Percentiles rank a stretch among this genome's conserved stretches.
Evolutionary conservation across 2,329 filamentous ascomycete genomes (phyloP).

Genomic region (Rasamsonia emersonii): DNA sequence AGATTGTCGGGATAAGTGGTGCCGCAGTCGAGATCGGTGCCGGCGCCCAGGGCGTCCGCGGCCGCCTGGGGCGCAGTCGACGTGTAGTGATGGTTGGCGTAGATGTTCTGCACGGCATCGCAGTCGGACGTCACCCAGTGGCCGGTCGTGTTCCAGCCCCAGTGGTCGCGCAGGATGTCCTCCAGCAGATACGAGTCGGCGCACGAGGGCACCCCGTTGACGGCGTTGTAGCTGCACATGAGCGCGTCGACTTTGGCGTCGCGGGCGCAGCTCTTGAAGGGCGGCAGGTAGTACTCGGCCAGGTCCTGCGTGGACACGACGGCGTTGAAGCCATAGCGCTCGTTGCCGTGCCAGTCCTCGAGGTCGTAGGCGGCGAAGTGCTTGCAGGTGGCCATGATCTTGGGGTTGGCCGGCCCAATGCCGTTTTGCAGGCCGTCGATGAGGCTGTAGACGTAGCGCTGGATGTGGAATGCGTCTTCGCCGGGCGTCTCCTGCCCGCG

Average conservation of each 20-base stretch:
- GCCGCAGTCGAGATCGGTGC: constrained; percentile 43
- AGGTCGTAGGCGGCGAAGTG: constrained; percentile 50
- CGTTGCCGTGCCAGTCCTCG: constrained; percentile 33
- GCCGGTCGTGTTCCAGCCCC: constrained; percentile 51
- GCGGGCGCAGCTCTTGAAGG: constrained; percentile 56
- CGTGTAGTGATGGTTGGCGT: constrained; percentile 41
- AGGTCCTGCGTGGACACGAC: constrained; percentile 51
- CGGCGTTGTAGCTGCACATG: constrained; percentile 53
- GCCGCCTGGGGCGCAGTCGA: constrained; percentile 33
- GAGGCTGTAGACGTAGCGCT: constrained; percentile 40
- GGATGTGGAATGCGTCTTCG: constrained; percentile 44
- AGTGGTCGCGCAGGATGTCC: constrained; percentile 53
- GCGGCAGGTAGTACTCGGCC: constrained; percentile 56
- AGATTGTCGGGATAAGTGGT: constrained; percentile 35
- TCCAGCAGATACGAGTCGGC: constrained; percentile 53
- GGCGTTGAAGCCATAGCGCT: constrained; percentile 44
- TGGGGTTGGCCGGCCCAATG: constrained; percentile 18
- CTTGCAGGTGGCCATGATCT: constrained; percentile 49
- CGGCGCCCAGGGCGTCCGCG: constrained; percentile 39
- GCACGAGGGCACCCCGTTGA: constrained; percentile 57
- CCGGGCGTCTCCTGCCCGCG: constrained; percentile 50
- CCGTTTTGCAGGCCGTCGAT: constrained; percentile 43
- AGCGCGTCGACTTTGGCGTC: constrained; percentile 47
- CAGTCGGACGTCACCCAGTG: constrained; percentile 58
- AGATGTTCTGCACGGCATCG: constrained; percentile 51